Percentiles rank a stretch among this genome's conserved stretches.
Evolutionary conservation across 441 rosid species (phyloP).

Genomic region (Aquilaria agallochum): DNA sequence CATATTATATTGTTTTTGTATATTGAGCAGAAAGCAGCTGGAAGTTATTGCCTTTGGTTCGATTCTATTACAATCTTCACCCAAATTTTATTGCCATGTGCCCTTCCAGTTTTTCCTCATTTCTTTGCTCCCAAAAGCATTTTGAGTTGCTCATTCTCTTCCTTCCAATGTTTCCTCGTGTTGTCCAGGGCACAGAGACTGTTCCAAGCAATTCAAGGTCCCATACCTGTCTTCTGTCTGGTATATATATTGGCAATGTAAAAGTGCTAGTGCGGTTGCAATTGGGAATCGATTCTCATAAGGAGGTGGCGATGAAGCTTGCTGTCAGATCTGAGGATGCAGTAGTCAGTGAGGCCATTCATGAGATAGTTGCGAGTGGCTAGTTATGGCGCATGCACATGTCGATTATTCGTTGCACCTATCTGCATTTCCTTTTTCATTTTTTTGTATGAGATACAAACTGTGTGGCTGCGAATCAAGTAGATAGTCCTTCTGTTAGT

Average conservation of each 20-base stretch:
- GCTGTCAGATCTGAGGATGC: conserved; percentile 72
- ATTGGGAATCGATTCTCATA: conserved; percentile 67
- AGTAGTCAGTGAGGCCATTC: conserved; percentile 65
- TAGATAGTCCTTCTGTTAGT: conserved; percentile 3
- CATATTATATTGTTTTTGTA: too few relatives aligned
- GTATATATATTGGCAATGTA: conserved; percentile 80
- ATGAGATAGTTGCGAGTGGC: conserved; percentile 80
- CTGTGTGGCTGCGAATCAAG: conserved; percentile 14
- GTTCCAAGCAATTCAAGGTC: conserved; percentile 84
- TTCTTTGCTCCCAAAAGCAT: too few relatives aligned
- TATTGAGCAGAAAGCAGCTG: too few relatives aligned
- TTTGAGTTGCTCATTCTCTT: neutral
- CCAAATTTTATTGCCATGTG: too few relatives aligned
- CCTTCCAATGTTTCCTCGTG: neutral
- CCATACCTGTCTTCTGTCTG: conserved; percentile 73
- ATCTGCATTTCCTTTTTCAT: neutral
- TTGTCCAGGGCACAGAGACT: conserved; percentile 68
- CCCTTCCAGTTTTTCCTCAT: too few relatives aligned
- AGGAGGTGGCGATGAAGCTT: conserved; percentile 80
- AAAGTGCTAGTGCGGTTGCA: conserved; percentile 69
- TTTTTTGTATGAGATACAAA: conserved; percentile 3
- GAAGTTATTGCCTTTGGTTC: too few relatives aligned
- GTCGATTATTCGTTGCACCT: conserved; percentile 1
- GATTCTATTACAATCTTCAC: too few relatives aligned
- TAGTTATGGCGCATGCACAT: conserved; percentile 19